Base-by-base conservation (phyloP, 306 rosid genomes). In the Mimosa pudica region DNA sequence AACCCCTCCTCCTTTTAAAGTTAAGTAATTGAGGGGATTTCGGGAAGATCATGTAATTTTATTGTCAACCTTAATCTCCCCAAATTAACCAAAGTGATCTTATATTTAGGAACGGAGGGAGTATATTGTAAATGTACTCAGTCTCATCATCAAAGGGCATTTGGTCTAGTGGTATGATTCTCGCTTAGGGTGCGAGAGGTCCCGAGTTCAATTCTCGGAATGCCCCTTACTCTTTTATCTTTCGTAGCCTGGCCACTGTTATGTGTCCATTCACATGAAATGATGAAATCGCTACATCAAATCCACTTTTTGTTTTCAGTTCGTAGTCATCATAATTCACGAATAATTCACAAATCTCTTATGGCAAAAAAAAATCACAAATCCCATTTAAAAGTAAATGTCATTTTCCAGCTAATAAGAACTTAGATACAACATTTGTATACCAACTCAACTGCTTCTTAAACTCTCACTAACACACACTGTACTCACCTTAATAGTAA, bases 141-240 rank as follows among this genome's bases (percentile, higher is more conserved):
- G n/a, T n/a, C n/a, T n/a, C 2, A 47, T 1, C 17, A 49, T 0
- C 4, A 0, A 3, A 2, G 87, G 89, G 88, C 89, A 88, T 86
- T 86, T 88, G 91, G 89, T 86, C 91, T 88, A 86, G 89, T 84
- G 88, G 89, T 74, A 84, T 86, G 91, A 88, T 86, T 88, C 89
- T 86, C 86, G 87, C 89, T 89, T 89, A 86, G 89, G 89, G 92
- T 86, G 92, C 88, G 85, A 86, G 88, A 86, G 92, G 92, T 89
- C 89, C 87, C 83, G 87, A 86, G 85, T 84, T 86, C 90, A 85
- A 85, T 85, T 85, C 90, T 87, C 10, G 48, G 10, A 45, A 45
- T 45, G 42, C 42, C 42, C 42, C 42, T 5, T 38, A 24, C 1
- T 38, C 42, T 38, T 38, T 38, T 38, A 0, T 38, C 41, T 38